phyloP scores from a whole-genome alignment of 202 grass and related monocot genomes.

The Musa balbisiana region DNA sequence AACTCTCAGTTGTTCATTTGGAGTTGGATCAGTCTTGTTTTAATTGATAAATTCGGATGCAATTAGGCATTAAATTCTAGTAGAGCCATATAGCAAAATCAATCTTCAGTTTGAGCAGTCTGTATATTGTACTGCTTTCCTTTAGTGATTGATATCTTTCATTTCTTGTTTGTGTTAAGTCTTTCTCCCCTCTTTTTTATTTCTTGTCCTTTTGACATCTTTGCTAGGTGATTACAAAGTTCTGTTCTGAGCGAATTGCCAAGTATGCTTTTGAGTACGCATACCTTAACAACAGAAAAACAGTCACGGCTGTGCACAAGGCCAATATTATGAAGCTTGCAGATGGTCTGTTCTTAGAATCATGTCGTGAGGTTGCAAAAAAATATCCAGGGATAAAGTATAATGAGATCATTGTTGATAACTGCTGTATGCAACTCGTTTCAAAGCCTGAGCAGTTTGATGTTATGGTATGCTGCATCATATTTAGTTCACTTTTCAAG shows the following conservation, averaged over 20 bases:
- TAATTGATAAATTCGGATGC: too few species aligned
- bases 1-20: too few species aligned
- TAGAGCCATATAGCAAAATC: too few species aligned
- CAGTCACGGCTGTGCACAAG: conserved; percentile 11
- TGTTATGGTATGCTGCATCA: too few species aligned
- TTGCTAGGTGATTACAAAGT: conserved; percentile 13
- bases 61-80: too few species aligned
- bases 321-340: conserved; percentile 16
- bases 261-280: conserved; percentile 16
- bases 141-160: neutral
- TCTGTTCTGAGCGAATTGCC: conserved; percentile 7
- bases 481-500: too few species aligned
- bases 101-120: neutral
- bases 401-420: conserved; percentile 10
- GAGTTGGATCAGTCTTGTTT: too few species aligned
- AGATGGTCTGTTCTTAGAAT: conserved; percentile 8
- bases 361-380: conserved; percentile 6
- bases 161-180: neutral
- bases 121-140: neutral
- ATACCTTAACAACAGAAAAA: conserved; percentile 15
- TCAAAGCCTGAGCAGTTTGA: conserved; percentile 3
- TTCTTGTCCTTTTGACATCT: neutral
- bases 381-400: conserved; percentile 13
- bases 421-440: conserved; percentile 14
- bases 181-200: neutral